phyloP scores from a whole-genome alignment of 768 basidiomycete species.

The Termitomyces sp. region DNA sequence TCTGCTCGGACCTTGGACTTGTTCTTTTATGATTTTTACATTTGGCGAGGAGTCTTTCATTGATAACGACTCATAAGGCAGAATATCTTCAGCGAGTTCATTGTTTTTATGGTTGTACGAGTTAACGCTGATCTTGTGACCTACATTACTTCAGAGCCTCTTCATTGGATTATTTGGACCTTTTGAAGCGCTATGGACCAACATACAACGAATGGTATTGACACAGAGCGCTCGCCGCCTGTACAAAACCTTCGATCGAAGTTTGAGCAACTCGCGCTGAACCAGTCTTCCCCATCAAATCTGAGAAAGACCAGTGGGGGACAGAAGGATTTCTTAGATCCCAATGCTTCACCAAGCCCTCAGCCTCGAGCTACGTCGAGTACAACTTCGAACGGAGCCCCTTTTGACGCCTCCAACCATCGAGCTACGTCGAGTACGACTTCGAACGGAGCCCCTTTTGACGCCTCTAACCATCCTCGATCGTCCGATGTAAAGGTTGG shows the following conservation, averaged over 20 bases:
- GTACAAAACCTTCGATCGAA: conserved; percentile 67
- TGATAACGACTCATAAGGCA: not conserved
- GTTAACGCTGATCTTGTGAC: too few species aligned
- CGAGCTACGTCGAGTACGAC: conserved; percentile 30
- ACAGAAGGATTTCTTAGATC: conserved; percentile 18
- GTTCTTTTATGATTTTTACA: not conserved
- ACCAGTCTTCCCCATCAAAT: conserved; percentile 8
- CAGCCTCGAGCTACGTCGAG: conserved; percentile 36
- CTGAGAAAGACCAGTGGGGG: conserved; percentile 1
- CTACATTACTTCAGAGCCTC: not conserved
- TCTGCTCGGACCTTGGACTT: not conserved
- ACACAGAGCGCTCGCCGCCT: conserved; percentile 54
- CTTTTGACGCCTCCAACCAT: conserved; percentile 20
- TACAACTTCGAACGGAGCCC: conserved; percentile 24
- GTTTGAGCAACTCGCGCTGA: conserved; percentile 63
- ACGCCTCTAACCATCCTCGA: conserved; percentile 31
- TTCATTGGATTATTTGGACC: not conserved
- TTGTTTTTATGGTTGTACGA: too few species aligned
- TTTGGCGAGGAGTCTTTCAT: not conserved
- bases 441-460: conserved; percentile 20
- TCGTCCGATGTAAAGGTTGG: conserved; percentile 48
- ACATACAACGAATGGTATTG: conserved; percentile 31
- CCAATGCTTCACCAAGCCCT: conserved; percentile 28
- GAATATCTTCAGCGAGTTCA: not conserved
- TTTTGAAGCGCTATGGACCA: conserved; percentile 5